Conservation (phyloP, 2,329 filamentous ascomycete species). For the Diaporthe citrichinensis region DNA sequence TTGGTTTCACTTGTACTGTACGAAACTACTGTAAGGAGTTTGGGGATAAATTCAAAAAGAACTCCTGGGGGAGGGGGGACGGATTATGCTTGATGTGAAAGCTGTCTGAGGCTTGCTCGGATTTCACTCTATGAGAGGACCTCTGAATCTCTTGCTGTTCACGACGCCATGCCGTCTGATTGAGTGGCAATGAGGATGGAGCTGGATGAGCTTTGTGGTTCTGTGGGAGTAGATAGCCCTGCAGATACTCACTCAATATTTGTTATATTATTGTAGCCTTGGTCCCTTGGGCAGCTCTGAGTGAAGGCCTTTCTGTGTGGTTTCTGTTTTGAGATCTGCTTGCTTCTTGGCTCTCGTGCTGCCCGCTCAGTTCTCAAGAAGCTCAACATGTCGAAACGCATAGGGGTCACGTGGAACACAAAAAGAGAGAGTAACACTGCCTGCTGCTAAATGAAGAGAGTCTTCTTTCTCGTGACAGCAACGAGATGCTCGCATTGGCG, state of each 20-base stretch:
- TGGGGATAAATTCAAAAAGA: slow-evolving; percentile 1
- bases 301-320: background rate
- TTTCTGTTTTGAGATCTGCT: background rate
- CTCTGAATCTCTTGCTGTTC: background rate
- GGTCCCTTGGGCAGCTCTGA: background rate
- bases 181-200: background rate
- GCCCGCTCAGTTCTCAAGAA: too few species aligned
- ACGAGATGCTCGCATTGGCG: background rate
- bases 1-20: background rate
- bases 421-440: too few species aligned
- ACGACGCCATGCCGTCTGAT: background rate
- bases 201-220: background rate
- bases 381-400: too few species aligned
- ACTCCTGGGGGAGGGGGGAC: background rate
- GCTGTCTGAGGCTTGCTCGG: background rate
- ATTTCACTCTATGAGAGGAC: background rate
- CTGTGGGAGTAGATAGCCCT: slow-evolving; percentile 10
- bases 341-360: too few species aligned
- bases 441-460: background rate
- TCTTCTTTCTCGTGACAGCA: background rate
- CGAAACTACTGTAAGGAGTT: slow-evolving; percentile 26
- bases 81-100: background rate
- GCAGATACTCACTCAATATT: slow-evolving; percentile 20
- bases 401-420: too few species aligned
- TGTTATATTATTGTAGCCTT: background rate